A percentile compares a stretch with the other conserved stretches of the same genome.
Conservation (phyloP, 139 green algal species). For the Chlorella sp. region DNA sequence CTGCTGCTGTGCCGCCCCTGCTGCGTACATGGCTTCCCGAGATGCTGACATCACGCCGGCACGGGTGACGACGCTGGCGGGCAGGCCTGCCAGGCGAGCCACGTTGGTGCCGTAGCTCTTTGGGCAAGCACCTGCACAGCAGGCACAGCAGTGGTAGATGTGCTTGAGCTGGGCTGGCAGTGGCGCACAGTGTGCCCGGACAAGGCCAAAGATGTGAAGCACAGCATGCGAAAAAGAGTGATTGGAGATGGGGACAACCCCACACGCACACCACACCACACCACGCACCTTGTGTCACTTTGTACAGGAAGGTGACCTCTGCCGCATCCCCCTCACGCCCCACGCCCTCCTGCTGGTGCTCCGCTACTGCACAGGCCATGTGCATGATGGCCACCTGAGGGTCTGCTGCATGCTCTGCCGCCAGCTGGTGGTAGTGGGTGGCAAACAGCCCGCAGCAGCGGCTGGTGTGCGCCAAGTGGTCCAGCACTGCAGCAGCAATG, state of each 20-base stretch:
- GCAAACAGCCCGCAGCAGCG: conserved; percentile 87
- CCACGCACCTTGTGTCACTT: conserved; percentile 42
- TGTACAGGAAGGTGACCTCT: conserved; percentile 92
- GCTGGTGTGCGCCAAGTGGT: conserved; percentile 56
- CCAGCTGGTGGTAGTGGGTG: conserved; percentile 95
- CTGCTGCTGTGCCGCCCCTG: too few species aligned
- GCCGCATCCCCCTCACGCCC: not conserved
- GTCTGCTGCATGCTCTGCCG: conserved; percentile 57
- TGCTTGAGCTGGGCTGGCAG: too few species aligned
- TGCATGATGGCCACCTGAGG: conserved; percentile 65
- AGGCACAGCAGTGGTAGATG: too few species aligned
- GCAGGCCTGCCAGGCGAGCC: conserved; percentile 86
- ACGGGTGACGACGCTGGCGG: conserved; percentile 52
- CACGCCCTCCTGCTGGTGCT: not conserved
- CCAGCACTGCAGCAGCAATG: conserved; percentile 87
- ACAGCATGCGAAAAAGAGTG: too few species aligned
- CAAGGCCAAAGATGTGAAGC: too few species aligned
- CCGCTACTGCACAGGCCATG: conserved; percentile 77
- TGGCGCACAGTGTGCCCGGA: too few species aligned
- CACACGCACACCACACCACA: too few species aligned
- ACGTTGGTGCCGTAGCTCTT: conserved; percentile 95
- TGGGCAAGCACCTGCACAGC: conserved; percentile 78
- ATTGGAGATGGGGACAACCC: too few species aligned
- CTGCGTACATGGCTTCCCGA: too few species aligned
- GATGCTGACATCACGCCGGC: conserved; percentile 30